Percentiles rank a stretch among this genome's conserved stretches.
phyloP scores from a whole-genome alignment of 225 moss, liverwort and hornwort species.

The Lunularia cruciata region DNA sequence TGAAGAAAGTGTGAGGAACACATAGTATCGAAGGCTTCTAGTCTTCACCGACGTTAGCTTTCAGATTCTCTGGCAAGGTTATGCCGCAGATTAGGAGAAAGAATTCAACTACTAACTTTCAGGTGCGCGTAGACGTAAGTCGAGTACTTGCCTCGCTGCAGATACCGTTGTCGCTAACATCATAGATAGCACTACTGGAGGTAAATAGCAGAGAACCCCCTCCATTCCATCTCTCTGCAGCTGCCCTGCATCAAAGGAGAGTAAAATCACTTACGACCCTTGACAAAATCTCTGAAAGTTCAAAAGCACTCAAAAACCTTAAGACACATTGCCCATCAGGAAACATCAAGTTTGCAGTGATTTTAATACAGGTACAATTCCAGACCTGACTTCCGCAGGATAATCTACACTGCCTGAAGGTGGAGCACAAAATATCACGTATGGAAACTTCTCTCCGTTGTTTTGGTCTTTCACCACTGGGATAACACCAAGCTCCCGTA shows the following conservation, averaged over 20 bases:
- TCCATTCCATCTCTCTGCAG: conserved; percentile 89
- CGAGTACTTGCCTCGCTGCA: conserved; percentile 98
- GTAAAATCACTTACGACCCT: no score
- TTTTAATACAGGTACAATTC: no score
- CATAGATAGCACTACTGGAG: conserved; percentile 69
- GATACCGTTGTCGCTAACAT: conserved; percentile 62
- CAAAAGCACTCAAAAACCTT: background rate
- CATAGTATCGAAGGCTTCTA: no score
- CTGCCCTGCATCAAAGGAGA: conserved; percentile 55
- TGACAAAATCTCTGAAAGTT: no score
- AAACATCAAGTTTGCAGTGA: no score
- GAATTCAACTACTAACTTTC: no score
- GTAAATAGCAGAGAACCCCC: conserved; percentile 85
- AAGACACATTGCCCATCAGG: no score
- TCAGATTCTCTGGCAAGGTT: no score
- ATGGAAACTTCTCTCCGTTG: conserved; percentile 64
- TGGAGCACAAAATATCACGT: conserved; percentile 94
- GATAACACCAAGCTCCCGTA: conserved; percentile 64
- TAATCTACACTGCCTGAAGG: conserved; percentile 92
- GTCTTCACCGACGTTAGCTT: no score
- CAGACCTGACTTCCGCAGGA: conserved; percentile 82
- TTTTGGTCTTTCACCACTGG: conserved; percentile 64
- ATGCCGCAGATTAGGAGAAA: no score
- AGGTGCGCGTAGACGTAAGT: no score
- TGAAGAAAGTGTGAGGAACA: no score